Evolutionary conservation across 2,329 filamentous ascomycete species (phyloP), one percentile per base, ranked within the genome.

Genomic region (Didymella lethalis): DNA sequence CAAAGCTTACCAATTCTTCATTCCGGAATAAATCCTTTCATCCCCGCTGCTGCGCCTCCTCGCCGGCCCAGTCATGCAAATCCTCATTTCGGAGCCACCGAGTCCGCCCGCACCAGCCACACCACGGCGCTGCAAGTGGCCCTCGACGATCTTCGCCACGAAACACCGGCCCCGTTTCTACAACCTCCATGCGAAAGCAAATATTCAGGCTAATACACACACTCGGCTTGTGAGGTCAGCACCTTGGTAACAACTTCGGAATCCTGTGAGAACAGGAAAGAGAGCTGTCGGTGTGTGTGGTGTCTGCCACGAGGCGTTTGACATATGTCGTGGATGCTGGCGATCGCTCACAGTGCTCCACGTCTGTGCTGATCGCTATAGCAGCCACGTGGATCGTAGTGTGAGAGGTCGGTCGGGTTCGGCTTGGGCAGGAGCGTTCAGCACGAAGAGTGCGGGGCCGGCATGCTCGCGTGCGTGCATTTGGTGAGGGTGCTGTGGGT

Each of bases 31-130:
- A 25, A 14, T 25, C 38, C 38, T 41, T 25, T 23, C 20, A 18
- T 11, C 20, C 20, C 38, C 38, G 14, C 18, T 18, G 26, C 51
- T 51, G 48, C 48, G 43, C 43, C 54, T 46, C 48, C n/a, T 41
- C 36, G 20, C 36, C 36, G 20, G 18, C 36, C 36, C n/a, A 40
- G 8, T 23, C n/a, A 29, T 41, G 49, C 38, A 53, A 48, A 58
- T 48, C 45, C 31, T 58, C 55, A 58, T 57, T 45, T 57, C 55
- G 55, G 49, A 29, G 12, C 36, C 20, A 18, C 44, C 48, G 55
- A 57, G 8, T 16, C 29, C 36, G n/a, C 36, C 36, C 6, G 45
- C 54, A 48, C 44, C 54, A 57, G 54, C 54, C 54, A 57, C 54
- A 57, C 36, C 43, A 45, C 48, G 18, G 28, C 26, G 23, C 32